phyloP scores from a whole-genome alignment of 2,329 filamentous ascomycete genomes.

The Xylariaceae sp. region DNA sequence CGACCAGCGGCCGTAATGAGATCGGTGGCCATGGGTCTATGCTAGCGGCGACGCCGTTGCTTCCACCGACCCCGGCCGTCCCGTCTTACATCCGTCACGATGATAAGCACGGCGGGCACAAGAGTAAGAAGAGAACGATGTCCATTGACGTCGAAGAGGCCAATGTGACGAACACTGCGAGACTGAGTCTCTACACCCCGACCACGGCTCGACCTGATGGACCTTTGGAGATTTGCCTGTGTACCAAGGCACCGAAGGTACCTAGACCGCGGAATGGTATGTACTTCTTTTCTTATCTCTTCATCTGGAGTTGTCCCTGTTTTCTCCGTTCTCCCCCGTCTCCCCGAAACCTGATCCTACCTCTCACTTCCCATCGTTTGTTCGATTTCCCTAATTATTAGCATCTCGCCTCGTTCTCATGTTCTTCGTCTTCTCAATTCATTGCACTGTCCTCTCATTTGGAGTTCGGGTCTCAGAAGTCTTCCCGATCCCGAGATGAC shows the following conservation, averaged over 20 bases:
- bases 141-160: conserved; percentile 43
- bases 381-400: not conserved
- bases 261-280: conserved; percentile 55
- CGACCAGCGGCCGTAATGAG: conserved; percentile 15
- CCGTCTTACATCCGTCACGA: conserved; percentile 11
- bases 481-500: conserved; percentile 24
- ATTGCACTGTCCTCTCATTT: not conserved
- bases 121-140: conserved; percentile 41
- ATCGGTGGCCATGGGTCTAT: conserved; percentile 8
- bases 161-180: conserved; percentile 35
- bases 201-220: conserved; percentile 24
- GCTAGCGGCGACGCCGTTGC: conserved; percentile 16
- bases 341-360: conserved; percentile 15
- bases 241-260: conserved; percentile 52
- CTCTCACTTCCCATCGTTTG: conserved; percentile 10
- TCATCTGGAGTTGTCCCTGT: conserved; percentile 11
- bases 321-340: conserved; percentile 9
- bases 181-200: conserved; percentile 35
- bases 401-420: conserved; percentile 1
- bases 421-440: conserved; percentile 3
- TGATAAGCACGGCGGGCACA: conserved; percentile 2
- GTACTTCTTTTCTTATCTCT: conserved; percentile 25
- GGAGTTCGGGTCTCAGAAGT: conserved; percentile 14
- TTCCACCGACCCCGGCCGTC: conserved; percentile 11
- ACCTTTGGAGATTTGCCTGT: conserved; percentile 48